Evolutionary conservation across 108 stramenopile genomes (phyloP), one percentile per base, ranked within the genome.

Genomic region (Cyclotella baltica): DNA sequence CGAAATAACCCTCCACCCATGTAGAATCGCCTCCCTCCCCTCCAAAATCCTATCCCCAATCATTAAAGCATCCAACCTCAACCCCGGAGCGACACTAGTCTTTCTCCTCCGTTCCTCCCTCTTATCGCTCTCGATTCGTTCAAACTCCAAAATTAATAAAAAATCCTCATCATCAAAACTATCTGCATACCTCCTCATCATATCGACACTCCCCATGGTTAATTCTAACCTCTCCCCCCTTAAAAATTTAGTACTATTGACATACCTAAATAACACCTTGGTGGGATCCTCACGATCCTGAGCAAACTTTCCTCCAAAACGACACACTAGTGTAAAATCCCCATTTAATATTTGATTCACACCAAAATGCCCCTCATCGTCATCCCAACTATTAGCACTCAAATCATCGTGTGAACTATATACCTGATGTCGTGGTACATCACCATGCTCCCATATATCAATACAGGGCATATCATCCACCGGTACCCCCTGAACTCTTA

Each of bases 401-500:
- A 37, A 68, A 61, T 71, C 62, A 52, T 80, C 78, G 51, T 82
- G 69, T 0, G 86, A 84, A 10, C 80, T 81, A 73, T 85, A 82
- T 18, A 83, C 50, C 31, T 71, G 83, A 50, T 63, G 76, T 56
- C 72, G 72, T 40, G 68, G 20, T 8, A 80, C 69, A 73, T 86
- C 86, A 9, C 67, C 70, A 68, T 80, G 86, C 58, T 91, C 89
- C 89, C 91, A 97, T 58, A 97, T 88, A 78, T 97, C 94, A 13
- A 97, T 56, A 67, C 90, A 90, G 0, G 97, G 97, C 67, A 92
- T 82, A 55, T 95, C 95, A 70, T 95, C 97, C 40, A 97, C 90
- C 0, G 97, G 97, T 9, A 97, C 81, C n/a, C 95, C 95, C 63
- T 92, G 89, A n/a, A 97, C 51, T 0, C 84, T 55, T 52, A 97